Percentiles rank a stretch among this genome's conserved stretches.
These are phyloP conservation scores for Porogramme epimiltina DNA, from an alignment of 1,284 basidiomycete genomes.

Conservation along the genomic window DNA sequence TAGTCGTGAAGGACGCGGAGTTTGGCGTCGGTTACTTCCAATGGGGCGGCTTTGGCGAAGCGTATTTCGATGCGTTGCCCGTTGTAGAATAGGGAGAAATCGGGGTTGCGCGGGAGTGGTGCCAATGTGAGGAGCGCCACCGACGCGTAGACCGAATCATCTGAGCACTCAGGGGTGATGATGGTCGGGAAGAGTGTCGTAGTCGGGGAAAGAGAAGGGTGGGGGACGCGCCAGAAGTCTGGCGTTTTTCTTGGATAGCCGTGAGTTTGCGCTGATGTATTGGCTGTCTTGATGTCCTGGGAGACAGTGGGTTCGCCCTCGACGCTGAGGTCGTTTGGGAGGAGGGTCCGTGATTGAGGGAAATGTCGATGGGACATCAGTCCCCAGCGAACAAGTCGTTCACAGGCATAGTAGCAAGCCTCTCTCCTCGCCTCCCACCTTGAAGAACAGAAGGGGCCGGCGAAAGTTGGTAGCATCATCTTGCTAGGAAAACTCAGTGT, in stretches of 20 bases:
- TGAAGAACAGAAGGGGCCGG: conserved; percentile 47
- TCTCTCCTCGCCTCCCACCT: conserved; percentile 55
- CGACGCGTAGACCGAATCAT: conserved; percentile 48
- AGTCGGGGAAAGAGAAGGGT: conserved; percentile 15
- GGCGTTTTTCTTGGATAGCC: conserved; percentile 58
- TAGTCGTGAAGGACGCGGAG: conserved; percentile 56
- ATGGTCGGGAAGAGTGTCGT: conserved; percentile 56
- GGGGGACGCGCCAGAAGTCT: conserved; percentile 60
- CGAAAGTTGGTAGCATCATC: conserved; percentile 40
- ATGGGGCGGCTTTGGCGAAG: conserved; percentile 47
- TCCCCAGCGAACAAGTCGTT: conserved; percentile 48
- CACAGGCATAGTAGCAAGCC: conserved; percentile 49
- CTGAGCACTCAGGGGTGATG: conserved; percentile 39
- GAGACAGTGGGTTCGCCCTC: not conserved
- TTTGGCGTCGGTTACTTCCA: conserved; percentile 48
- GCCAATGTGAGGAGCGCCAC: conserved; percentile 65
- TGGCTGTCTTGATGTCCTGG: conserved; percentile 10
- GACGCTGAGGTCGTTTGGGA: not conserved
- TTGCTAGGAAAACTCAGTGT: conserved; percentile 49
- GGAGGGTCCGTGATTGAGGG: conserved; percentile 31
- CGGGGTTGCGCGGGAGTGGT: conserved; percentile 57
- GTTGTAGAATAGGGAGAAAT: conserved; percentile 60
- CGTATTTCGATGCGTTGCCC: conserved; percentile 45
- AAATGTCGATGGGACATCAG: conserved; percentile 54
- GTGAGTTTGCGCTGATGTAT: conserved; percentile 23